Evolutionary conservation across 164 flowering plant species (phyloP), one percentile per base, ranked within the genome.

Genomic region (Aristolochia contorta): DNA sequence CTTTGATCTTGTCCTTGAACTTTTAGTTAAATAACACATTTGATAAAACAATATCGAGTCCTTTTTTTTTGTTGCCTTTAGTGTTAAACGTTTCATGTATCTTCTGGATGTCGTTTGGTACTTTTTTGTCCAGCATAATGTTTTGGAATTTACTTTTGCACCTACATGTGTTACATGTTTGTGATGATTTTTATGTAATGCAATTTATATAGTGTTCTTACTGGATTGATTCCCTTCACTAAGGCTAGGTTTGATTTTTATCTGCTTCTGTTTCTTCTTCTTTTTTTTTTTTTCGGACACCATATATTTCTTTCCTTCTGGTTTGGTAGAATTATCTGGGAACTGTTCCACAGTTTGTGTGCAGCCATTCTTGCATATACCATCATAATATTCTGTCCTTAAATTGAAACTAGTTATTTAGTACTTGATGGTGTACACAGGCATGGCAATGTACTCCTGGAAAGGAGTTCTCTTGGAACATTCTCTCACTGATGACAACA

Each of bases 361-460:
- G 43, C 12, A 18, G 13, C 19, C 20, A 5, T 43, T 13, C 12
- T 21, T 41, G n/a, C 15, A 6, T 3, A 20, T 58, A 43, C 9
- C 25, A 4, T 41, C 22, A 43, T 43, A 21, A 27, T 27, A 27
- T 27, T 16, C 23, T 58, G 16, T 37, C 12, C 8, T 12, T 14
- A 0, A 14, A 20, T 45, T 37, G 7, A 23, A 58, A 15, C 48
- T 45, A 19, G 8, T 12, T 30, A 16, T 6, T 56, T 33, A 16
- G 12, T 37, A 16, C 65, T 41, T n/a, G 56, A 51, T 63, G 33
- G 47, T 30, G 30, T 59, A 5, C 47, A 46, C 70, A 84, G 90
- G 72, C 71, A 53, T 82, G 85, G 85, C 73, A 84, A 54, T 84
- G 90, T 65, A 68, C 80, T 64, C 61, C 79, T 37, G 84, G 77